Percentiles rank a stretch among this genome's conserved stretches.
phyloP scores from a whole-genome alignment of 1,284 basidiomycete species.

The Cryptococcus sp. region DNA sequence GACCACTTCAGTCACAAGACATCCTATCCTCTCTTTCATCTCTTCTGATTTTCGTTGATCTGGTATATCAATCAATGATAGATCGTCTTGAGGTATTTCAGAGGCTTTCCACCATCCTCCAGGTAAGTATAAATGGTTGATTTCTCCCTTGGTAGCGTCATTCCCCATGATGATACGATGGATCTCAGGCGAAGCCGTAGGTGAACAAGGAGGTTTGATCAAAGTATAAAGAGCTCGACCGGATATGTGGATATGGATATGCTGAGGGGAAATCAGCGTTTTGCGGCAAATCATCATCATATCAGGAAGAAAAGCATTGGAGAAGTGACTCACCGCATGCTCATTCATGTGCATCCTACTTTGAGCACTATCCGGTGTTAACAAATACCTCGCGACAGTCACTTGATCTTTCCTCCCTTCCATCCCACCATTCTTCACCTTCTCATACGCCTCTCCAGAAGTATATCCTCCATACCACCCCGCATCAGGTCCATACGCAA shows the following conservation, averaged over 20 bases:
- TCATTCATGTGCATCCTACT: constrained; percentile 43
- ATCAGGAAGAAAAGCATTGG: not conserved
- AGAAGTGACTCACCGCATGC: constrained; percentile 24
- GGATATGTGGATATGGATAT: constrained; percentile 37
- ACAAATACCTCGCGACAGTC: constrained; percentile 40
- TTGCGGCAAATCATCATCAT: not conserved
- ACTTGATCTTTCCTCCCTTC: constrained; percentile 9
- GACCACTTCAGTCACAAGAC: constrained; percentile 42
- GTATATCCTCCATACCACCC: constrained; percentile 7
- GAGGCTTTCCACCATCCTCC: constrained; percentile 46
- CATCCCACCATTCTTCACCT: not conserved
- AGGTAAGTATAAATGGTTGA: constrained; percentile 39
- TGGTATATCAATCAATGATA: constrained; percentile 12
- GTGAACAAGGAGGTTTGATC: constrained; percentile 19
- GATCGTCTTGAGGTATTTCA: constrained; percentile 39
- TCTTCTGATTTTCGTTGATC: constrained; percentile 1
- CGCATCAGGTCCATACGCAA: constrained; percentile 11
- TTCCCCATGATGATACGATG: constrained; percentile 34
- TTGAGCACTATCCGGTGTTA: constrained; percentile 27
- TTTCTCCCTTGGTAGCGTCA: constrained; percentile 27
- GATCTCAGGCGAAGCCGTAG: constrained; percentile 17
- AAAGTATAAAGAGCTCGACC: constrained; percentile 43
- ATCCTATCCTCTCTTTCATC: constrained; percentile 29
- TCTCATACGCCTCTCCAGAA: not conserved
- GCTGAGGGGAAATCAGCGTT: not conserved